Base-by-base conservation (phyloP, 495 filamentous ascomycete genomes). In the Coniosporium apollinis region DNA sequence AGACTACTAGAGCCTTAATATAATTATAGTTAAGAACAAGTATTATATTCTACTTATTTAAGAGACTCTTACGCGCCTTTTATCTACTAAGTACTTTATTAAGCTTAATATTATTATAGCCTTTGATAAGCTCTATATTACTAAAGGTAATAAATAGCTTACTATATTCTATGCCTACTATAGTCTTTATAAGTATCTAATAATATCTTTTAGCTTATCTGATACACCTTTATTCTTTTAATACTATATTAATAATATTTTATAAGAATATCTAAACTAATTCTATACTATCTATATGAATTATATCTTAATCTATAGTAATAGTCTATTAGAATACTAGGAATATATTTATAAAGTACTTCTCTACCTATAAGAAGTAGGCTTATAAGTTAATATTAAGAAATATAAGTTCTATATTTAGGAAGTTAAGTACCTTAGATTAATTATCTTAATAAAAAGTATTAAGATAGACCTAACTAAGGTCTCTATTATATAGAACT, bases 71-170 rank as follows among this genome's bases (percentile, higher is more conserved):
- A 11, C 31, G 10, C 36, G 16, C 2, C 17, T 49, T n/a, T 21
- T 13, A 13, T 16, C 26, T 22, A 46, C 46, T 7, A 46, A 49
- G 21, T 46, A 22, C 20, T 52, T 31, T 30, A 46, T 42, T 11
- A 52, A 52, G 33, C 30, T 52, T 7, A 43, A 52, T 32, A 38
- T 68, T 8, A 41, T 46, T 2, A 26, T 53, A 20, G 56, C 49
- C 0, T 68, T 60, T 31, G 44, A 69, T 30, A 28, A 44, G 1
- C 47, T 69, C 0, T 5, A 50, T 0, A 57, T 65, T 0, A 19
- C 34, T 5, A 24, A 44, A 28, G 46, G 42, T 0, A 30, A 55
- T 10, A 46, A 64, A 25, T 57, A 41, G 41, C 47, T 54, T 25
- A 66, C 47, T 0, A 51, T 41, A 1, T 64, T 65, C 39, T 15